Evolutionary conservation across 2,329 filamentous ascomycete species (phyloP).

Genomic region (Metarhizium humberi): DNA sequence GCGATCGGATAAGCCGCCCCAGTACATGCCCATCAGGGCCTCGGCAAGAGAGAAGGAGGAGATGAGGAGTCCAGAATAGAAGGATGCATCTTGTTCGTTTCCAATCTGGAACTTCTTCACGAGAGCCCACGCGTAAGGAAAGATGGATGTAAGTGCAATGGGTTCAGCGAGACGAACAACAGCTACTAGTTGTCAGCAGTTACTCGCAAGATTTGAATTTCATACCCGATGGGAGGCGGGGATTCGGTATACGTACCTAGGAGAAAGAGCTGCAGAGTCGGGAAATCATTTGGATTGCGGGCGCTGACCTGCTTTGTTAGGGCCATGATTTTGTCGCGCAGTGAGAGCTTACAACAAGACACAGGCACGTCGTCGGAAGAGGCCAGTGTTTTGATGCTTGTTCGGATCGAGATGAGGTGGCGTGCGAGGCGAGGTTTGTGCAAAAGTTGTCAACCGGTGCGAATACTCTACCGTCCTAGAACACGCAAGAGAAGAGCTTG

Average conservation of each 20-base stretch:
- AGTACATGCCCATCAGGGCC: slow-evolving; percentile 76
- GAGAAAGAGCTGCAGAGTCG: slow-evolving; percentile 71
- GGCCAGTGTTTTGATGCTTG: slow-evolving; percentile 15
- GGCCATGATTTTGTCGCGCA: slow-evolving; percentile 37
- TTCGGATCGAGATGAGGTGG: background rate
- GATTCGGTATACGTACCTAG: slow-evolving; percentile 47
- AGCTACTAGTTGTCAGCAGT: slow-evolving; percentile 37
- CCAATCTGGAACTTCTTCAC: slow-evolving; percentile 69
- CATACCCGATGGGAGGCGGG: background rate
- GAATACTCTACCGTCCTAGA: background rate
- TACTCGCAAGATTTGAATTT: background rate
- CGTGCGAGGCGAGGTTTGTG: background rate
- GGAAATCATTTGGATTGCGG: slow-evolving; percentile 66
- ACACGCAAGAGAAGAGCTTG: background rate
- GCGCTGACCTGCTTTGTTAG: slow-evolving; percentile 39
- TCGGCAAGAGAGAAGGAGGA: slow-evolving; percentile 79
- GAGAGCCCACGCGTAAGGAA: slow-evolving; percentile 82
- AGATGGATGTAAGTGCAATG: slow-evolving; percentile 86
- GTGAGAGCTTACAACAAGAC: slow-evolving; percentile 34
- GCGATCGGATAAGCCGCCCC: slow-evolving; percentile 75
- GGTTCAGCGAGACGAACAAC: slow-evolving; percentile 90
- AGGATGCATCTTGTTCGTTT: slow-evolving; percentile 66
- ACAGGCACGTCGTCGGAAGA: slow-evolving; percentile 20
- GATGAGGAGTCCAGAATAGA: slow-evolving; percentile 81
- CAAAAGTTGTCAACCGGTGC: background rate